Percentiles rank a stretch among this genome's conserved stretches.
phyloP scores from a whole-genome alignment of 2,329 filamentous ascomycete genomes.

The Fusarium bactridioides region DNA sequence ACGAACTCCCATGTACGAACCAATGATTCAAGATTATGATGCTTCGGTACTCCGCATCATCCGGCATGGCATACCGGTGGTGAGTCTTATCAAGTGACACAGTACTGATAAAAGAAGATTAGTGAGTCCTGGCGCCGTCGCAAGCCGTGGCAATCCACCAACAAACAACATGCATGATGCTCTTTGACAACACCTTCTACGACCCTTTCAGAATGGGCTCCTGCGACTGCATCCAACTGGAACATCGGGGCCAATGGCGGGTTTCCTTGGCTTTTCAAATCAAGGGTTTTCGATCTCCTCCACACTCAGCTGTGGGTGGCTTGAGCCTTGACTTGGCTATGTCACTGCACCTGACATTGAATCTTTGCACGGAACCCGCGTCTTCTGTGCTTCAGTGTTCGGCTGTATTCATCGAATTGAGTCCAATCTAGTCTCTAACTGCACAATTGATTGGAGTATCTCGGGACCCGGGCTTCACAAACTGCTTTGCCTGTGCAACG shows the following conservation, averaged over 20 bases:
- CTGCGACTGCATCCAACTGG: background rate
- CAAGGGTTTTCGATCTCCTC: background rate
- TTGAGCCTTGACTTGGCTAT: slow-evolving; percentile 13
- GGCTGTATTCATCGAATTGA: background rate
- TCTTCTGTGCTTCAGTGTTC: background rate
- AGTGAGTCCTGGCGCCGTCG: slow-evolving; percentile 12
- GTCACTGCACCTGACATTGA: slow-evolving; percentile 5
- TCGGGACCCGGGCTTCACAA: slow-evolving; percentile 11
- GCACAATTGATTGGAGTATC: slow-evolving; percentile 18
- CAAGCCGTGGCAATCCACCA: slow-evolving; percentile 29
- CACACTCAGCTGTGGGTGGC: slow-evolving; percentile 4
- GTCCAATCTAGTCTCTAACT: background rate
- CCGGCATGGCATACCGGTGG: background rate
- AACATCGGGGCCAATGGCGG: background rate
- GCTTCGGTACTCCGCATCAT: slow-evolving; percentile 1
- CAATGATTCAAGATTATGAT: background rate
- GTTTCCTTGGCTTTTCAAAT: background rate
- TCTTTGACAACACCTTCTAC: slow-evolving; percentile 1
- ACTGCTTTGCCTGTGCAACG: slow-evolving; percentile 25
- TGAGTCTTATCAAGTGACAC: slow-evolving; percentile 18
- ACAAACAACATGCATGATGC: background rate
- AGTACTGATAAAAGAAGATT: slow-evolving; percentile 1
- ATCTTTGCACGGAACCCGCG: slow-evolving; percentile 12
- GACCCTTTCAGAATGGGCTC: background rate
- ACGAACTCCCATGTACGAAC: background rate